Percentiles rank a stretch among this genome's conserved stretches.
Evolutionary conservation across 768 basidiomycete genomes (phyloP).

Genomic region (Dentipellis sp.): DNA sequence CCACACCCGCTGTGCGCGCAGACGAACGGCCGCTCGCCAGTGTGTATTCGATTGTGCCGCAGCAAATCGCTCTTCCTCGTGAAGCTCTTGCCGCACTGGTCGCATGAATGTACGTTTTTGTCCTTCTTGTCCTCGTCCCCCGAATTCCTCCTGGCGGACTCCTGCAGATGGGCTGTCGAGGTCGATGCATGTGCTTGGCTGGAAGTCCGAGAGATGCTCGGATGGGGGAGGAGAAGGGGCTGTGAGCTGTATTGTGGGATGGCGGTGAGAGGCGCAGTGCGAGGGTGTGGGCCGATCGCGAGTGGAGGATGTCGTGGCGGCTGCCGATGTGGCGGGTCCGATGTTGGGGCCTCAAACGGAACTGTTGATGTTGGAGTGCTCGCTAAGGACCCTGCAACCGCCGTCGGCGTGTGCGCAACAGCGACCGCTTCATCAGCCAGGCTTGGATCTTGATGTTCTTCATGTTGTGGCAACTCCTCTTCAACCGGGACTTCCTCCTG

Average conservation of each 20-base stretch:
- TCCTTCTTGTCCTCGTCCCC: slow-evolving; percentile 22
- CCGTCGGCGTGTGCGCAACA: neutral
- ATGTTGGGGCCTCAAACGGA: neutral
- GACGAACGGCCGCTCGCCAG: slow-evolving; percentile 79
- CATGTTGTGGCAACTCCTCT: neutral
- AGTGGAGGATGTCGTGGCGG: slow-evolving; percentile 3
- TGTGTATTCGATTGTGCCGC: slow-evolving; percentile 85
- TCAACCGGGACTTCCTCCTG: slow-evolving; percentile 30
- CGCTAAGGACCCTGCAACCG: neutral
- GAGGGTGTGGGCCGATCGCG: neutral
- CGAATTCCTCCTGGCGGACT: slow-evolving; percentile 7
- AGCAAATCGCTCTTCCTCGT: slow-evolving; percentile 76
- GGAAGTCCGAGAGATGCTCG: neutral
- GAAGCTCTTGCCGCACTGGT: slow-evolving; percentile 73
- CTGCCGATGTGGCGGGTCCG: neutral
- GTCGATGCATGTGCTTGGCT: slow-evolving; percentile 6
- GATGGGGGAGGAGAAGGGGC: neutral
- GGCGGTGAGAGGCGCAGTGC: neutral
- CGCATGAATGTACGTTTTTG: slow-evolving; percentile 48
- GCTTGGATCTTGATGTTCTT: slow-evolving; percentile 8
- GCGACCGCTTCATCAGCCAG: slow-evolving; percentile 4
- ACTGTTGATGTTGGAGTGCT: neutral
- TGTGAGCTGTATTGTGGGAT: neutral
- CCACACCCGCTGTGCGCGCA: slow-evolving; percentile 68
- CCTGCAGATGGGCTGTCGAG: neutral